phyloP scores from a whole-genome alignment of 2,329 filamentous ascomycete genomes.

The Cyclaneusma minus region DNA sequence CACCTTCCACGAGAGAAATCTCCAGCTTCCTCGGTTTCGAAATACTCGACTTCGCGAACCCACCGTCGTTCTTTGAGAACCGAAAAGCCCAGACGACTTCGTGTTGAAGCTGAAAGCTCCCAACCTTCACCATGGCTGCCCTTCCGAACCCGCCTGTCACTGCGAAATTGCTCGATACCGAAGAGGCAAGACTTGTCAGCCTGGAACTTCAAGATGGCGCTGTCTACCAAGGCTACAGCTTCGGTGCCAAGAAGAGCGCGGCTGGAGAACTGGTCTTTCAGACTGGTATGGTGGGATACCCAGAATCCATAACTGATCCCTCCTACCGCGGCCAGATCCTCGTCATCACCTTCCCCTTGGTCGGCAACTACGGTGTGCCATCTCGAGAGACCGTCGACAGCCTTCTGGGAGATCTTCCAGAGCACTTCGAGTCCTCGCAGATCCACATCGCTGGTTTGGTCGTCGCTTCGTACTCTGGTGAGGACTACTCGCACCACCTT shows the following conservation, averaged over 20 bases:
- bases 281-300: conserved; percentile 98
- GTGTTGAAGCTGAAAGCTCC: too few relatives aligned
- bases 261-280: conserved; percentile 98
- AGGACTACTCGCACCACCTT: conserved; percentile 90
- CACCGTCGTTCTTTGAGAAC: too few relatives aligned
- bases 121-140: conserved; percentile 3
- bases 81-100: conserved; percentile 18
- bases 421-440: conserved; percentile 81
- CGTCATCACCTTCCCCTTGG: conserved; percentile 87
- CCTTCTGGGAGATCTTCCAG: conserved; percentile 71
- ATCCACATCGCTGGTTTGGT: conserved; percentile 92
- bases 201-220: conserved; percentile 89
- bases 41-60: too few relatives aligned
- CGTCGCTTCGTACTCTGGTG: conserved; percentile 79
- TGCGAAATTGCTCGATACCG: conserved; percentile 10
- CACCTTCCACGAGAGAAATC: too few relatives aligned
- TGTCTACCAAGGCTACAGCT: conserved; percentile 88
- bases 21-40: too few relatives aligned
- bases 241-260: conserved; percentile 86
- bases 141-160: conserved; percentile 10
- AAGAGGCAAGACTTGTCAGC: conserved; percentile 51
- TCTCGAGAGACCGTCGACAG: conserved; percentile 73
- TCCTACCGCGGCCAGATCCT: conserved; percentile 88
- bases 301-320: conserved; percentile 79
- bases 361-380: conserved; percentile 96